phyloP scores from a whole-genome alignment of 2,329 filamentous ascomycete species.

The Emergomyces orientalis region DNA sequence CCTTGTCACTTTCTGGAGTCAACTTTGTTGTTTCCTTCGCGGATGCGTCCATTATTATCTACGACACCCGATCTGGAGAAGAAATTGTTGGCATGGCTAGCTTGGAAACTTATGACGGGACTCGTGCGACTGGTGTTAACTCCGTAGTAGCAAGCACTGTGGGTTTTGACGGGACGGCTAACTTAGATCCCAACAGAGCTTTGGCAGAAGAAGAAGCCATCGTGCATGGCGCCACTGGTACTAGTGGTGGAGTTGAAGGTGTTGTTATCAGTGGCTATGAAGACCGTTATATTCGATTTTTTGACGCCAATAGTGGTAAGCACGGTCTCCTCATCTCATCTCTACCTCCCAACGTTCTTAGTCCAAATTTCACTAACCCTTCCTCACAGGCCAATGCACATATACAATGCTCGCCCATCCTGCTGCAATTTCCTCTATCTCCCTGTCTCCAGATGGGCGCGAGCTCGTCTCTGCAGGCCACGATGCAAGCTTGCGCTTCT shows the following conservation, averaged over 20 bases:
- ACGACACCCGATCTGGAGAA: conserved; percentile 84
- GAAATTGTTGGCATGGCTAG: conserved; percentile 90
- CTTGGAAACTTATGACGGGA: conserved; percentile 85
- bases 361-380: conserved; percentile 2
- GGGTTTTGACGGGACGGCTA: conserved; percentile 60
- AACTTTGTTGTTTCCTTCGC: conserved; percentile 89
- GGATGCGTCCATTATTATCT: conserved; percentile 82
- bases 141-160: conserved; percentile 79
- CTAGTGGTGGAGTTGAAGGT: conserved; percentile 74
- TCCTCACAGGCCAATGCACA: conserved; percentile 79
- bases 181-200: conserved; percentile 52
- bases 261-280: conserved; percentile 95
- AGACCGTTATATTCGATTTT: conserved; percentile 92
- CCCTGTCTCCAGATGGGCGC: conserved; percentile 81
- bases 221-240: conserved; percentile 72
- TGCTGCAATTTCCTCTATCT: conserved; percentile 81
- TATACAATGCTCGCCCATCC: conserved; percentile 98
- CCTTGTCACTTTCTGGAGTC: conserved; percentile 71
- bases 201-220: conserved; percentile 61
- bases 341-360: not conserved
- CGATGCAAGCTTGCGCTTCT: conserved; percentile 91
- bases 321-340: conserved; percentile 20
- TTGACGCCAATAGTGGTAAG: conserved; percentile 97
- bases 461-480: conserved; percentile 95
- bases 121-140: conserved; percentile 74